Base-by-base conservation (phyloP, 495 filamentous ascomycete species). In the Gamarada debralockiae region DNA sequence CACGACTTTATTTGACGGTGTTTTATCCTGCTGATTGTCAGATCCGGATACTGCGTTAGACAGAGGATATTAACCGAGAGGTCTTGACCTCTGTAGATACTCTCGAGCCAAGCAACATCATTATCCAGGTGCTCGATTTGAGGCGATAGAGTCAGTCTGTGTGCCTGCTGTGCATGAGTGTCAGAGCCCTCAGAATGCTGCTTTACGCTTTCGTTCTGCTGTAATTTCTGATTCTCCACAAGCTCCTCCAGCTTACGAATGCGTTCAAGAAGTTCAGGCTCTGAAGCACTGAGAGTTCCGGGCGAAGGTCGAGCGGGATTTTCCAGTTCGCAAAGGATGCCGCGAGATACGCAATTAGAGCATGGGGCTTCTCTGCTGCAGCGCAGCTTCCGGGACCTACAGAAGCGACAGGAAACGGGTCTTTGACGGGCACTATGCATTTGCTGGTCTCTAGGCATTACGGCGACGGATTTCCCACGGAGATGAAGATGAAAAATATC, bases 291-390 rank as follows among this genome's bases (percentile, higher is more conserved):
- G 21, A 12, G 13, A 27, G 14, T n/a, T 24, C 34, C 4, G 33
- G 23, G 12, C 6, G 52, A 39, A 18, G 23, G n/a, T 36, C 25
- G 15, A 17, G 37, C n/a, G 12, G 36, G 38, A 20, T 27, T 21
- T 50, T 60, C 63, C 25, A 60, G 37, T 12, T 57, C 43, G 44
- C 63, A 66, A 1, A 21, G 21, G 13, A 62, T 52, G 12, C 61
- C 61, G 7, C 64, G 59, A 40, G 59, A 60, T 14, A 52, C 45
- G 46, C 64, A 67, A 36, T 67, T 67, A 14, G 62, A 53, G 38
- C 64, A 67, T n/a, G 64, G 64, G 12, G 50, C 42, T 33, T 52
- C 43, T 53, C 64, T 24, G 43, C 54, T 60, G 50, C 64, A 66
- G 24, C 64, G 61, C 4, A 66, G 59, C 37, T 66, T 66, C 27